Conservation (phyloP, 2,329 filamentous ascomycete species). For the Verruconis gallopava region DNA sequence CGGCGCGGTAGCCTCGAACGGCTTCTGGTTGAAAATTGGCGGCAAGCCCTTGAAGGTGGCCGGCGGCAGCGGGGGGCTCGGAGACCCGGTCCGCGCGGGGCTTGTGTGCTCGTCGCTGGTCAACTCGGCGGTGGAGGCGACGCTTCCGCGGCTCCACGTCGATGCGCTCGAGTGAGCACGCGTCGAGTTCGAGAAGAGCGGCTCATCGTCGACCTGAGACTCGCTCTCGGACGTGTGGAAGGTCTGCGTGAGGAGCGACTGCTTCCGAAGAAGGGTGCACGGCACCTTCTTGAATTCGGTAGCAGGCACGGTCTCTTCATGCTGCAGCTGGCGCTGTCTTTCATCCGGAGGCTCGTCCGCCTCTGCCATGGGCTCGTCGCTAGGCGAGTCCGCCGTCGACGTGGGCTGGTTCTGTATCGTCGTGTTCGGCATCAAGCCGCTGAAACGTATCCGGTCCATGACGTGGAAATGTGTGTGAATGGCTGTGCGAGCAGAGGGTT, state of each 20-base stretch:
- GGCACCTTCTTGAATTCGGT: conserved; percentile 35
- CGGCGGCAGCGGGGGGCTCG: conserved; percentile 69
- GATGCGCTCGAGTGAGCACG: conserved; percentile 44
- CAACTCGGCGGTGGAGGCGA: conserved; percentile 74
- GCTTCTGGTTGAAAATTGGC: conserved; percentile 25
- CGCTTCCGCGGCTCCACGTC: conserved; percentile 66
- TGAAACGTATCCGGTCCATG: background rate
- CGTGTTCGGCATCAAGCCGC: conserved; percentile 5
- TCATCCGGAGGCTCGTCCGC: conserved; percentile 79
- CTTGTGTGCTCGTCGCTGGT: conserved; percentile 93
- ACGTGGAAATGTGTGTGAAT: background rate
- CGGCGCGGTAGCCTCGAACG: conserved; percentile 16
- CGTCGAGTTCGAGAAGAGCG: conserved; percentile 18
- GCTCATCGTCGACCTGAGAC: conserved; percentile 28
- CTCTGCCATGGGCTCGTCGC: conserved; percentile 57
- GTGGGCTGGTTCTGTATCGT: conserved; percentile 11
- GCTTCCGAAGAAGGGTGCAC: conserved; percentile 43
- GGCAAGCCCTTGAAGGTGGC: conserved; percentile 30
- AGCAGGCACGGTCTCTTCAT: conserved; percentile 19
- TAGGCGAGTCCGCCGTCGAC: conserved; percentile 7
- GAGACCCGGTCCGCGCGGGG: conserved; percentile 70
- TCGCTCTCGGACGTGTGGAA: conserved; percentile 43
- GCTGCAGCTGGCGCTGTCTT: conserved; percentile 30
- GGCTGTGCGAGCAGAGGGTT: too few species aligned
- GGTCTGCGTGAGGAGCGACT: conserved; percentile 73